These are phyloP conservation scores for Dioscorea alata DNA, from an alignment of 106 monocot species.

Conservation along the genomic window DNA sequence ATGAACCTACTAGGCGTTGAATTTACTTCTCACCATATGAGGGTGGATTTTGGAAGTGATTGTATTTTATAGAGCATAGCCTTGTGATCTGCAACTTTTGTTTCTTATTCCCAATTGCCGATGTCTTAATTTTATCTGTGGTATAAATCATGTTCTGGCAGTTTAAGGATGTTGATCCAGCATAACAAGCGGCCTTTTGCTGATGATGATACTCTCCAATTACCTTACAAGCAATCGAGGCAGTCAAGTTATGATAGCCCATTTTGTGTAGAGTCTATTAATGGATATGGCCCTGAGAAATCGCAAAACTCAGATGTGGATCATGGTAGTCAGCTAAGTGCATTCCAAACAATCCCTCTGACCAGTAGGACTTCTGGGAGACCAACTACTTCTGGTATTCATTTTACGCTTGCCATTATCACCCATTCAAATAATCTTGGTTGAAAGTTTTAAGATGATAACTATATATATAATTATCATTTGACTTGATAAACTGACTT, in stretches of 20 bases:
- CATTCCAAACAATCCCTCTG: conserved; percentile 1
- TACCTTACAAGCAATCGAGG: conserved; percentile 8
- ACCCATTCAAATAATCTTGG: no score
- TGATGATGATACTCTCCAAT: conserved; percentile 5
- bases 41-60: no score
- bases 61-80: not conserved
- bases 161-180: conserved; percentile 34
- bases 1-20: no score
- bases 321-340: not conserved
- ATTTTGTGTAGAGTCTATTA: conserved; percentile 1
- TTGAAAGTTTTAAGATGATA: no score
- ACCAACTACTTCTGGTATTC: conserved; percentile 20
- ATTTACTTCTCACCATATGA: no score
- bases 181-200: conserved; percentile 25
- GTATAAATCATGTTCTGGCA: not conserved
- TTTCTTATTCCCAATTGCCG: not conserved
- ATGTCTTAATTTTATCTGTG: not conserved
- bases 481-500: not conserved
- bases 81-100: not conserved
- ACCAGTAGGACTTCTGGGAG: not conserved
- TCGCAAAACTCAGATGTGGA: conserved; percentile 15
- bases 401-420: no score
- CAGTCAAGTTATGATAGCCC: conserved; percentile 7
- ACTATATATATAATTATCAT: not conserved
- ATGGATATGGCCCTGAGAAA: not conserved